Evolutionary conservation across 177 flowering plant genomes (phyloP).

Genomic region (Vitis hybrid): DNA sequence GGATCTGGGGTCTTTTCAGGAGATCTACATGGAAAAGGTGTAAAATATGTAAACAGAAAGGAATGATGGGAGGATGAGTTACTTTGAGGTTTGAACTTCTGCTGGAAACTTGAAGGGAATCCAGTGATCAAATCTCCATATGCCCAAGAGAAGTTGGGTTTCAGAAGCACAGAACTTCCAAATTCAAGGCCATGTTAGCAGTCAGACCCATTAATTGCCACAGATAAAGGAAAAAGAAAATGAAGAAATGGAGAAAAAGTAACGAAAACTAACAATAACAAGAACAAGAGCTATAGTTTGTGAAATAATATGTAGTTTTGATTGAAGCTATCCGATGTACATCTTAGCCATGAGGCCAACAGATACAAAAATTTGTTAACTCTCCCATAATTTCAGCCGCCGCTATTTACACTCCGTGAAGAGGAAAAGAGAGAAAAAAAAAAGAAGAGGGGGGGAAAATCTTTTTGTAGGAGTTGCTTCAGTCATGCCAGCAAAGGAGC

Average conservation of each 20-base stretch:
- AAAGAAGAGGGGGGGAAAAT: not conserved
- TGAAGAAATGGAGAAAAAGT: not conserved
- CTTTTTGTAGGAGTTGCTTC: not conserved
- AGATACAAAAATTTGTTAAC: slow-evolving; percentile 25
- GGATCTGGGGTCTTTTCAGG: too few species aligned
- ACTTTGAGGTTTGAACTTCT: not conserved
- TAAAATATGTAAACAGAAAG: too few species aligned
- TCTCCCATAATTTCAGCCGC: slow-evolving; percentile 17
- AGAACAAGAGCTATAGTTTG: not conserved
- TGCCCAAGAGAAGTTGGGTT: too few species aligned
- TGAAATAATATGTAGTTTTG: not conserved
- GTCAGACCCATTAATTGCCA: not conserved
- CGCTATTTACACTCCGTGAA: slow-evolving; percentile 35
- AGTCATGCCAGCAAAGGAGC: slow-evolving; percentile 81
- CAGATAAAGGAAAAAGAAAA: not conserved
- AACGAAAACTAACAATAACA: not conserved
- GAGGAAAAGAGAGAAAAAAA: slow-evolving; percentile 1
- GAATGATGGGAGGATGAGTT: too few species aligned
- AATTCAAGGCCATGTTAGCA: too few species aligned
- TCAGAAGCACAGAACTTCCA: too few species aligned
- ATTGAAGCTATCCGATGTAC: slow-evolving; percentile 18
- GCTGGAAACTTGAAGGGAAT: not conserved
- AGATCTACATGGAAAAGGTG: too few species aligned
- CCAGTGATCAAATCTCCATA: not conserved
- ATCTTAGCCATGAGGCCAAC: slow-evolving; percentile 10